Evolutionary conservation across 352 stramenopile genomes (phyloP).

Genomic region (Globisporangium paroecandrum): DNA sequence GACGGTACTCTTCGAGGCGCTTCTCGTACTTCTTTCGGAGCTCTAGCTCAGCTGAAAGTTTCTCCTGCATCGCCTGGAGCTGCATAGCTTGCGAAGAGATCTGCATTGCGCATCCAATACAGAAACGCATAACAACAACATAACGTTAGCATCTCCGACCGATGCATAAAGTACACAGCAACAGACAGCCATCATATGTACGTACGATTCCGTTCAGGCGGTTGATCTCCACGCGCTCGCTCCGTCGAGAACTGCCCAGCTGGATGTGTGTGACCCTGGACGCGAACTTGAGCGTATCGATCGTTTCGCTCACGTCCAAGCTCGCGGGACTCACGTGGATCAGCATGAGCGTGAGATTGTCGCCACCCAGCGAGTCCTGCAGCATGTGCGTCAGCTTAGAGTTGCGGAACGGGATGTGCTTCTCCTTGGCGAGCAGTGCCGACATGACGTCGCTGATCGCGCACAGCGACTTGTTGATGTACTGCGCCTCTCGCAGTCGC

Average conservation of each 20-base stretch:
- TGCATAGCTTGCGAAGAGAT: conserved; percentile 60
- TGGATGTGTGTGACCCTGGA: conserved; percentile 49
- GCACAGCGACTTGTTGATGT: conserved; percentile 80
- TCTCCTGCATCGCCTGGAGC: conserved; percentile 65
- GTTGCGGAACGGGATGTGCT: conserved; percentile 82
- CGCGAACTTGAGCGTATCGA: conserved; percentile 81
- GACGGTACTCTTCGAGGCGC: conserved; percentile 65
- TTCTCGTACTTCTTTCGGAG: conserved; percentile 77
- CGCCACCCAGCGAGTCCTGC: conserved; percentile 60
- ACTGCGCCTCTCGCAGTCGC: conserved; percentile 62
- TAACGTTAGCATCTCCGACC: neutral
- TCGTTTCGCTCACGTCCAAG: conserved; percentile 57
- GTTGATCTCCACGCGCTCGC: conserved; percentile 56
- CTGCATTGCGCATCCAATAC: conserved; percentile 19
- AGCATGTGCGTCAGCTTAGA: conserved; percentile 85
- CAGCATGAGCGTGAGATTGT: conserved; percentile 51
- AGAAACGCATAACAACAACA: neutral
- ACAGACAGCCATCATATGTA: neutral
- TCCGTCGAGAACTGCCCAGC: conserved; percentile 33
- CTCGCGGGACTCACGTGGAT: conserved; percentile 58
- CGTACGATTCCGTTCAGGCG: conserved; percentile 63
- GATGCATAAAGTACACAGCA: neutral
- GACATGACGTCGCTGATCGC: conserved; percentile 71
- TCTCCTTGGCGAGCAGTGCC: conserved; percentile 68
- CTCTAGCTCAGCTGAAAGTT: conserved; percentile 56